phyloP scores from a whole-genome alignment of 768 basidiomycete genomes.

The Melanogaster broomeanus region DNA sequence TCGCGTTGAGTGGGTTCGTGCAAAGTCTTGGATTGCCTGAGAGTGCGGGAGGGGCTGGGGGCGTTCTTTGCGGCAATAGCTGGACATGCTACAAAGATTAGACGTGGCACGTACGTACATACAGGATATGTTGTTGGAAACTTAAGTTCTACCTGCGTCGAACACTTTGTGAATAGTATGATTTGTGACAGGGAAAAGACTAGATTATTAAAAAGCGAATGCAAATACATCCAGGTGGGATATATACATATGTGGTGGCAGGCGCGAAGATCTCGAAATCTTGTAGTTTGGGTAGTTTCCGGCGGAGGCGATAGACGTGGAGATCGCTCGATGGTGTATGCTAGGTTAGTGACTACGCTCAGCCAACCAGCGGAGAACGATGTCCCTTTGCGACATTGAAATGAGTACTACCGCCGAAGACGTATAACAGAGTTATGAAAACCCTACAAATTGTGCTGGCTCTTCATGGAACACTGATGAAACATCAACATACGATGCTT shows the following conservation, averaged over 20 bases:
- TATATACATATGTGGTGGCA: neutral
- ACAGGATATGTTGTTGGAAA: neutral
- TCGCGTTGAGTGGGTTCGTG: conserved; percentile 71
- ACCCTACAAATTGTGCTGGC: conserved; percentile 89
- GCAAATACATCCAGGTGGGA: neutral
- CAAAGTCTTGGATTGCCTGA: conserved; percentile 80
- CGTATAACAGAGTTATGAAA: neutral
- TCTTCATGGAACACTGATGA: conserved; percentile 91
- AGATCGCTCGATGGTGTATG: neutral
- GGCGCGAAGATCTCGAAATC: neutral
- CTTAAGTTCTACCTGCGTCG: neutral
- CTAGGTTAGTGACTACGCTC: conserved; percentile 65
- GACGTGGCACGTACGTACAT: neutral
- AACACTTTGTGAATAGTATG: conserved; percentile 1
- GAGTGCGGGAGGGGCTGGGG: conserved; percentile 75
- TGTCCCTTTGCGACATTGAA: conserved; percentile 52
- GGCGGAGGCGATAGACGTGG: neutral
- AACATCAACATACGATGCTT: conserved; percentile 2
- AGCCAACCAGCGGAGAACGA: conserved; percentile 86
- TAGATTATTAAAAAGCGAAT: neutral
- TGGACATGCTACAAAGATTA: conserved; percentile 79
- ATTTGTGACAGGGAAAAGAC: neutral
- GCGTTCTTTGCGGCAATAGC: conserved; percentile 82
- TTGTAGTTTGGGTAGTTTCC: too few relatives aligned
- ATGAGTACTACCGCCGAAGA: neutral